Base-by-base conservation (phyloP, 2,329 filamentous ascomycete genomes). In the Xylaria sp. region DNA sequence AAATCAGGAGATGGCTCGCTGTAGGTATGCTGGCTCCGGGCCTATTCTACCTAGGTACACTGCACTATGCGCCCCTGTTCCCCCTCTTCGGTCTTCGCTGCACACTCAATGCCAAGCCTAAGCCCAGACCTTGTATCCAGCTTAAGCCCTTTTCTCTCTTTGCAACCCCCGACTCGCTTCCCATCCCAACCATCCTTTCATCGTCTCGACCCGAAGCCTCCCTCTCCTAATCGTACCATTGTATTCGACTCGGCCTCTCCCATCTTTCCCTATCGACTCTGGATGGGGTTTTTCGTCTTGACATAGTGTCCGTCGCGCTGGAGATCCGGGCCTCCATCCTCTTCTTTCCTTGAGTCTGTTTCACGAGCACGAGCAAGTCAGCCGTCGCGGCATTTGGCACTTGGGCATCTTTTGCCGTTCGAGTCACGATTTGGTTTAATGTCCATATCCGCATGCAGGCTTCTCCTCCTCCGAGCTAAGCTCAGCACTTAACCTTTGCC, bases 271-370 rank as follows among this genome's bases (percentile, higher is more conserved):
- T 71, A 67, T 65, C 67, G 67, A 71, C 69, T 15, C 73, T 75
- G 72, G 73, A 76, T 76, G 74, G 74, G 70, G 73, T 70, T 68
- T 67, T 69, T 71, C 66, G 64, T 73, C 65, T 69, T 70, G 29
- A 25, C 63, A 71, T 76, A 76, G 74, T 71, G 72, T 75, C 74
- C 73, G 73, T 65, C 69, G 74, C 72, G 73, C 73, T 75, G 74
- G 74, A 74, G 73, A 76, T 75, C 73, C 73, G 73, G 74, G 73
- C 74, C 74, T 76, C 74, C 74, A 71, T 68, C 62, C 59, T 66
- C n/a, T 67, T 64, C 31, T 58, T 67, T 49, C 57, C 61, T 55
- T 63, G 59, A 65, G 44, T 56, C 61, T 67, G 60, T 65, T 63
- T 29, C 61, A 63, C 61, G 29, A 56, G 39, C 53, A 55, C 63